Conservation (phyloP, 768 basidiomycete genomes). For the Gloeophyllum trabeum region DNA sequence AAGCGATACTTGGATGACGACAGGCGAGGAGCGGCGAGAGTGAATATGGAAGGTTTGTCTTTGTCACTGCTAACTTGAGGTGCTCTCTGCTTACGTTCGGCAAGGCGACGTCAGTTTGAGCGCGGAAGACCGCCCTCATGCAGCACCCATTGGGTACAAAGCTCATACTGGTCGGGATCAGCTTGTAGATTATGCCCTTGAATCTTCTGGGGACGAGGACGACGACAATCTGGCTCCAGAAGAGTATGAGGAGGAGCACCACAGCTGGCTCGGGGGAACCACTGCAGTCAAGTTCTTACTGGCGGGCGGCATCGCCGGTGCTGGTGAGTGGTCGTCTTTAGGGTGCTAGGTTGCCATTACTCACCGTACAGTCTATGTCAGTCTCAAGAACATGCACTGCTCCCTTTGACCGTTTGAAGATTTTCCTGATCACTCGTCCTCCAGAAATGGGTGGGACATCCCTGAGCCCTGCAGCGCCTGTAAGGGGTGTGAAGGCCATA, state of each 20-base stretch:
- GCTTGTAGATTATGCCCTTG: slow-evolving; percentile 20
- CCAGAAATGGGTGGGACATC: slow-evolving; percentile 56
- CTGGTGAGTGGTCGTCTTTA: slow-evolving; percentile 46
- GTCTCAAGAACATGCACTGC: slow-evolving; percentile 96
- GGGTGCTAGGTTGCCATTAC: background rate
- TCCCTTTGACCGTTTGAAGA: slow-evolving; percentile 92
- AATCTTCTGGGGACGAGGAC: slow-evolving; percentile 24
- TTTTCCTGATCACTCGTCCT: slow-evolving; percentile 88
- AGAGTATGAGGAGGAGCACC: slow-evolving; percentile 51
- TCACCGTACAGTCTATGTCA: slow-evolving; percentile 18
- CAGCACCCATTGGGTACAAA: slow-evolving; percentile 1
- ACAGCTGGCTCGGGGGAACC: slow-evolving; percentile 49
- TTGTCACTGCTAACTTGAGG: slow-evolving; percentile 1
- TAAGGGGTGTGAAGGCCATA: slow-evolving; percentile 55
- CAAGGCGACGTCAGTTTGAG: slow-evolving; percentile 71
- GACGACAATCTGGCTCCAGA: slow-evolving; percentile 36
- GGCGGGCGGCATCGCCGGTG: slow-evolving; percentile 92
- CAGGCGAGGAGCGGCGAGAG: slow-evolving; percentile 65
- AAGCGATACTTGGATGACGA: slow-evolving; percentile 60
- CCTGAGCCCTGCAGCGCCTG: slow-evolving; percentile 28
- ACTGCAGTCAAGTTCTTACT: slow-evolving; percentile 82
- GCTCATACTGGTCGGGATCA: slow-evolving; percentile 4
- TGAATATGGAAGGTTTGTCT: slow-evolving; percentile 78
- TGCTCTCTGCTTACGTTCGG: slow-evolving; percentile 3
- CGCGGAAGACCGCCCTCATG: slow-evolving; percentile 58